Conservation (phyloP, 1,284 basidiomycete species). For the Austroboletus novae-zelandiae region DNA sequence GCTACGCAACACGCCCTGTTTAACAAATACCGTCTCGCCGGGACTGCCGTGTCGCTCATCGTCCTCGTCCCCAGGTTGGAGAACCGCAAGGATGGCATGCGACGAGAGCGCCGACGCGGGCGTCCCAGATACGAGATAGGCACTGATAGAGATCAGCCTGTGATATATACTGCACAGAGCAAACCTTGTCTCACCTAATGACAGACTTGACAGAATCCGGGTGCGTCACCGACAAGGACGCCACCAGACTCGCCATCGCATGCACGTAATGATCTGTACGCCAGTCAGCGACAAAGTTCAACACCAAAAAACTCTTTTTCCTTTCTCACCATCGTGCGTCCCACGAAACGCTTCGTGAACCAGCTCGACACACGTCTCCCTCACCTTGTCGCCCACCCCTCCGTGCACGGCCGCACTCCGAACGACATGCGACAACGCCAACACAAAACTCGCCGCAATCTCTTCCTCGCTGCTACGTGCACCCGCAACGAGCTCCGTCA, state of each 20-base stretch:
- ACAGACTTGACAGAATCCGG: conserved; percentile 67
- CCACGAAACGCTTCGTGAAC: conserved; percentile 80
- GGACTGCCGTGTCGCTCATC: neutral
- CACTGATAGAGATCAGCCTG: conserved; percentile 29
- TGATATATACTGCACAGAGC: too few relatives aligned
- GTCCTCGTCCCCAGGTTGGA: conserved; percentile 8
- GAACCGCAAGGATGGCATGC: conserved; percentile 53
- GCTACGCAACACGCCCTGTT: conserved; percentile 56
- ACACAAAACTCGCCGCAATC: conserved; percentile 72
- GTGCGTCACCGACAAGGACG: conserved; percentile 62
- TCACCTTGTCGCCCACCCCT: conserved; percentile 67
- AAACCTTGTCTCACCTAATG: conserved; percentile 52
- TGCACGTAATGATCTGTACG: conserved; percentile 68
- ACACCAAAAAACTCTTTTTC: neutral
- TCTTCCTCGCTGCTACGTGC: conserved; percentile 69
- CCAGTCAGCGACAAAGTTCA: neutral
- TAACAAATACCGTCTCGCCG: conserved; percentile 60
- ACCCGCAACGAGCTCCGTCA: conserved; percentile 82
- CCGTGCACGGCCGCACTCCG: conserved; percentile 67
- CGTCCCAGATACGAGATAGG: conserved; percentile 60
- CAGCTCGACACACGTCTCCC: conserved; percentile 72
- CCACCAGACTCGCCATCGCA: conserved; percentile 67
- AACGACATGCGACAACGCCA: conserved; percentile 79
- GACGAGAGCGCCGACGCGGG: conserved; percentile 63
- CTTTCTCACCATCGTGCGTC: conserved; percentile 58